phyloP scores from a whole-genome alignment of 371 early-diverging fungal species.

The Mortierella sp. region DNA sequence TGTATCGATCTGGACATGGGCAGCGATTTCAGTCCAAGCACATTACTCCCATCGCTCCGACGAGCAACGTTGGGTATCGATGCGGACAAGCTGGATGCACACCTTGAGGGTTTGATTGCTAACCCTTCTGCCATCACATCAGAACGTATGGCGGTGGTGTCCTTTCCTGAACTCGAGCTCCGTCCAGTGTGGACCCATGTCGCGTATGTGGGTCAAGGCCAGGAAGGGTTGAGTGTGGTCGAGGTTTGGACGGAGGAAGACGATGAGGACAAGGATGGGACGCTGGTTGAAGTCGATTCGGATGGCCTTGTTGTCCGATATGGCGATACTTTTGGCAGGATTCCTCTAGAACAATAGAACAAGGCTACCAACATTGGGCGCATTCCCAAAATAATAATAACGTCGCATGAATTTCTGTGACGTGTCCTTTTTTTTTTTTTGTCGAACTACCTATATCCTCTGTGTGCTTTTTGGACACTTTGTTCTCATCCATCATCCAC shows the following conservation, averaged over 20 bases:
- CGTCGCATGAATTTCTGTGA: neutral
- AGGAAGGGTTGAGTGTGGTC: slow-evolving; percentile 30
- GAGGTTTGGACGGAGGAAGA: slow-evolving; percentile 55
- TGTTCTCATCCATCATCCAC: neutral
- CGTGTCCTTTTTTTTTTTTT: neutral
- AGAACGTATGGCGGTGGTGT: slow-evolving; percentile 39
- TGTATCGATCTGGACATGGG: slow-evolving; percentile 55
- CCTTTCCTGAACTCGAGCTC: slow-evolving; percentile 50
- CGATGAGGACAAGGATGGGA: slow-evolving; percentile 38
- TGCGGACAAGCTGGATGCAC: slow-evolving; percentile 39
- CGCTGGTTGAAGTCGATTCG: slow-evolving; percentile 49
- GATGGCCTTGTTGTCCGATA: slow-evolving; percentile 53
- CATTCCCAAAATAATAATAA: neutral
- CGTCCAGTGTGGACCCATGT: slow-evolving; percentile 38
- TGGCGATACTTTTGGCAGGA: slow-evolving; percentile 41
- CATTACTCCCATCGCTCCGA: slow-evolving; percentile 41
- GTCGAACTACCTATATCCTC: neutral
- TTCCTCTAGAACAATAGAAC: slow-evolving; percentile 11
- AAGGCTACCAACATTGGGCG: too few species aligned
- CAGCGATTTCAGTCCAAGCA: slow-evolving; percentile 49
- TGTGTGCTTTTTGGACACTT: too few species aligned
- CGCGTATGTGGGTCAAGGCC: slow-evolving; percentile 51
- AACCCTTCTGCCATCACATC: slow-evolving; percentile 38
- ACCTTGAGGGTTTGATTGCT: slow-evolving; percentile 36
- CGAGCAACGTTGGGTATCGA: slow-evolving; percentile 47